phyloP scores from a whole-genome alignment of 805 yeast genomes.

The Saturnispora kantuleensis region DNA sequence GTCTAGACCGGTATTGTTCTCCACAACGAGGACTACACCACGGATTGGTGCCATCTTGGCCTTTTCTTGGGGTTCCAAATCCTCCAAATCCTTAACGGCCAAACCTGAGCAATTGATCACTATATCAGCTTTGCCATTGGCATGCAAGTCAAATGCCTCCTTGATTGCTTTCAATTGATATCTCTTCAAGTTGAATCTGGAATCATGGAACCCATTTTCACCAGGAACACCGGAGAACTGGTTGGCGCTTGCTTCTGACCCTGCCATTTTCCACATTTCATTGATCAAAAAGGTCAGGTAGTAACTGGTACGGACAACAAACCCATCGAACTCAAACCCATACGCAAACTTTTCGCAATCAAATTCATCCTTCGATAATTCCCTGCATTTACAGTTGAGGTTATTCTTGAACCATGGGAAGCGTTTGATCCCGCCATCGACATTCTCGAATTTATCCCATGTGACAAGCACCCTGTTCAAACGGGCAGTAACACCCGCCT shows the following conservation, averaged over 20 bases:
- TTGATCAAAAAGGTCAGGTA: conserved; percentile 27
- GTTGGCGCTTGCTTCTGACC: conserved; percentile 9
- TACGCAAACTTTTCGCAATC: conserved; percentile 22
- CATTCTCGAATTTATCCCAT: conserved; percentile 12
- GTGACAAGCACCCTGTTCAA: conserved; percentile 15
- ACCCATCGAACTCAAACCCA: conserved; percentile 38
- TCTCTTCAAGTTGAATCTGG: conserved; percentile 42
- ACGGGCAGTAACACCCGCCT: conserved; percentile 36
- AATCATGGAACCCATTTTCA: conserved; percentile 6
- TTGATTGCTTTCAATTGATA: conserved; percentile 32
- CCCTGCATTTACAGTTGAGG: conserved; percentile 30
- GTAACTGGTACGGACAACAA: conserved; percentile 23
- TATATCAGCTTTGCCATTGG: conserved; percentile 34
- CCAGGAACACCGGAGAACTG: conserved; percentile 7
- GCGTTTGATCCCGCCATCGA: conserved; percentile 12
- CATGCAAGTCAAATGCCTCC: conserved; percentile 39
- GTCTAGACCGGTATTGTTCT: conserved; percentile 87
- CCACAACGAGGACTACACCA: conserved; percentile 41
- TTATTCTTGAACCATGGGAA: conserved; percentile 42
- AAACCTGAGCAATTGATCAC: conserved; percentile 68
- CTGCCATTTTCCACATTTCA: conserved; percentile 16
- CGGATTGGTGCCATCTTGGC: conserved; percentile 33
- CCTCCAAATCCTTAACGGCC: conserved; percentile 75
- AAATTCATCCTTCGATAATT: conserved; percentile 29
- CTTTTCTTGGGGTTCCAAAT: conserved; percentile 42